Evolutionary conservation across 495 filamentous ascomycete species (phyloP), one percentile per base, ranked within the genome.

Genomic region (Geopyxis carbonaria): DNA sequence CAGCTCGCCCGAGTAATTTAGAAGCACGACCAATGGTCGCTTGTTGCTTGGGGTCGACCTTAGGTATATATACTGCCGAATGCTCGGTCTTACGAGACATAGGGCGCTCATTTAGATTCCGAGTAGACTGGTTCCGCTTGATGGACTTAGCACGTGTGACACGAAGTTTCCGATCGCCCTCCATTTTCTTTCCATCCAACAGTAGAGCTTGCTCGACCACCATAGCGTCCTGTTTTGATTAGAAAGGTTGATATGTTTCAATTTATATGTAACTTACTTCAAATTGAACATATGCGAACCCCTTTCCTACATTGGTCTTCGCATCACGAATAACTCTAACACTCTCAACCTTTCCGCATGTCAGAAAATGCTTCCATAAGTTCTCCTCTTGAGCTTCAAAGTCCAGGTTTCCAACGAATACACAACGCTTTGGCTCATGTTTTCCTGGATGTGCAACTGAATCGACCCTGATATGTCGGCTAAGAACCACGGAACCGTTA

Each of bases 261-360:
- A 16, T 5, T 33, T 33, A 16, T 16, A 18, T 11, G 13, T 34
- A 3, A 40, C 59, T 55, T 45, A 74, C 73, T 54, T 72, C 64
- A 58, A 95, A 99, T 51, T 99, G 91, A 23, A 99, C 85, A 50
- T 99, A 99, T 15, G 91, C 91, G 57, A 99, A 83, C 10, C 91
- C 91, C 58, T 99, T 95, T 32, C 89, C 85, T 32, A 99, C 82
- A 23, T 91, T 72, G 15, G 91, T 95, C 34, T 74, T 75, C 31
- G 76, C 62, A 49, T 99, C 91, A 40, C 91, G 73, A 22, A 93
- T 69, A n/a, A 99, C 80, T 8, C 91, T 76, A 23, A 95, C 91
- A 50, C 76, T 87, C 61, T 99, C 87, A 9, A 99, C 75, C 34
- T 68, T 78, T 38, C 91, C 85, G 41, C 70, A 78, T 34, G 73